A percentile compares a stretch with the other conserved stretches of the same genome.
These are phyloP conservation scores for Basipetospora chlamydospora DNA, from an alignment of 2,329 filamentous ascomycete genomes.

Conservation along the genomic window DNA sequence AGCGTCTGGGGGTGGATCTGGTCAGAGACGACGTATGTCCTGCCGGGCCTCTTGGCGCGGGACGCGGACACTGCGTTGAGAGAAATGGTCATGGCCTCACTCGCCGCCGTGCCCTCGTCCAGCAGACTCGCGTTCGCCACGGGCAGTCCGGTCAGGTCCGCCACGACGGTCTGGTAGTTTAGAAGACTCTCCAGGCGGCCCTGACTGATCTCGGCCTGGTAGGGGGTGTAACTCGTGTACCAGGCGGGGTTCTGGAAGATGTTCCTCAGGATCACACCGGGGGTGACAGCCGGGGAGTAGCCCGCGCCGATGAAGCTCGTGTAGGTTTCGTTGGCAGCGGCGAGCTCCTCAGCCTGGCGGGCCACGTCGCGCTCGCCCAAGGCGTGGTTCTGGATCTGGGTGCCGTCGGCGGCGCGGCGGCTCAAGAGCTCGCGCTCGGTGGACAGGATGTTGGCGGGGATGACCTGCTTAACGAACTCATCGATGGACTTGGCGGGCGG, in stretches of 20 bases:
- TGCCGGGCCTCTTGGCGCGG: conserved; percentile 59
- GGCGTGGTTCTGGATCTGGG: conserved; percentile 33
- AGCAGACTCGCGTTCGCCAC: conserved; percentile 85
- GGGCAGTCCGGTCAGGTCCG: conserved; percentile 71
- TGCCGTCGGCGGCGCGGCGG: too few relatives aligned
- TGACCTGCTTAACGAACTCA: conserved; percentile 70
- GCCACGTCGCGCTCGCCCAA: conserved; percentile 47
- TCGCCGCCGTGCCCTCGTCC: conserved; percentile 83
- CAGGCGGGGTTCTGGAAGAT: conserved; percentile 85
- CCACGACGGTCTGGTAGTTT: conserved; percentile 90
- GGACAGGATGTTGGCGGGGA: conserved; percentile 60
- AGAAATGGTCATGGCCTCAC: conserved; percentile 91
- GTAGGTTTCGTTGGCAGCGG: conserved; percentile 22
- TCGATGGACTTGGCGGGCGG: conserved; percentile 62
- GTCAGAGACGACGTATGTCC: conserved; percentile 73
- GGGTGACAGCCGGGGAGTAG: conserved; percentile 77
- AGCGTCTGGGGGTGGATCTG: conserved; percentile 76
- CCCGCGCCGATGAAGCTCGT: conserved; percentile 72
- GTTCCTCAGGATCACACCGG: conserved; percentile 84
- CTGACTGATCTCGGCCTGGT: conserved; percentile 95
- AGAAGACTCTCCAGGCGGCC: conserved; percentile 81
- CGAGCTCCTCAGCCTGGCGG: conserved; percentile 20
- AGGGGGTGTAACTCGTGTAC: conserved; percentile 97
- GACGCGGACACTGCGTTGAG: conserved; percentile 58
- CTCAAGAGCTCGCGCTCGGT: conserved; percentile 26